Evolutionary conservation across 2,329 filamentous ascomycete species (phyloP).

Genomic region (Geosmithia flava): DNA sequence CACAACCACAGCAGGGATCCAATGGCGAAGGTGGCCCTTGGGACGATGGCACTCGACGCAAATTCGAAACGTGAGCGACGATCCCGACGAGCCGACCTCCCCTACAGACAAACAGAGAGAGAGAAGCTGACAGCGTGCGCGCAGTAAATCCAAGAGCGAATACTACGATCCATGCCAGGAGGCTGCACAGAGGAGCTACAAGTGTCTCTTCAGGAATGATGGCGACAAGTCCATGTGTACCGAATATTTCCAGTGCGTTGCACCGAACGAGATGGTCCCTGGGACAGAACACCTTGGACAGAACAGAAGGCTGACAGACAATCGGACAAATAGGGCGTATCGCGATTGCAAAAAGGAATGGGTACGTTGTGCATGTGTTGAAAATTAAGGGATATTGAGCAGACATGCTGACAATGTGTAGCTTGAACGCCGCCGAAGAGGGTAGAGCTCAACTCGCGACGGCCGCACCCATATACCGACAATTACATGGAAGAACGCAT

Average conservation of each 20-base stretch:
- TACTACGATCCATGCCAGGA: conserved; percentile 96
- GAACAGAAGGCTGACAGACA: background rate
- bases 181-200: conserved; percentile 72
- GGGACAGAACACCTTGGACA: too few relatives aligned
- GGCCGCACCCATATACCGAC: background rate
- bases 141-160: conserved; percentile 76
- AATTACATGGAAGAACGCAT: too few relatives aligned
- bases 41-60: conserved; percentile 45
- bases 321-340: conserved; percentile 29
- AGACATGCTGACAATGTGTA: background rate
- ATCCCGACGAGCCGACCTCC: background rate
- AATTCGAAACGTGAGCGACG: conserved; percentile 47
- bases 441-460: background rate
- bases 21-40: conserved; percentile 28
- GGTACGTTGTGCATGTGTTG: conserved; percentile 36
- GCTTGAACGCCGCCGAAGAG: conserved; percentile 4
- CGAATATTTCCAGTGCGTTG: conserved; percentile 84
- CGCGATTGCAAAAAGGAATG: conserved; percentile 82
- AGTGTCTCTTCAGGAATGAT: conserved; percentile 77
- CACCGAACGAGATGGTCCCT: background rate
- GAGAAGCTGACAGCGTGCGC: background rate
- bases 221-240: conserved; percentile 82
- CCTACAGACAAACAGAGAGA: background rate
- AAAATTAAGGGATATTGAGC: too few relatives aligned
- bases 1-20: conserved; percentile 4